Conservation (phyloP, 257 asterid species). For the Solanum piurae region DNA sequence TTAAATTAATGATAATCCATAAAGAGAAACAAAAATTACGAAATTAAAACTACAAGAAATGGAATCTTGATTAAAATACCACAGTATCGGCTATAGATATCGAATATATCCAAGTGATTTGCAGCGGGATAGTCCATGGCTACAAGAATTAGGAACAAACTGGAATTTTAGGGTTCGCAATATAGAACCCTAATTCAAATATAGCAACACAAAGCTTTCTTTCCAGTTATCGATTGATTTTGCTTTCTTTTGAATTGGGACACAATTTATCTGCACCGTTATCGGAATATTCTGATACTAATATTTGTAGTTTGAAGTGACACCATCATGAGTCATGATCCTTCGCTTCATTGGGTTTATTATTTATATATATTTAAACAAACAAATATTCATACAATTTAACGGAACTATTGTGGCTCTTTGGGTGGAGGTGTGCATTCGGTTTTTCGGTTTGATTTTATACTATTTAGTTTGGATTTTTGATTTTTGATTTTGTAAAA, state of each 20-base stretch:
- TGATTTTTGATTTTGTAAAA: not conserved
- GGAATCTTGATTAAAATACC: constrained; percentile 27
- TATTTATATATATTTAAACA: not conserved
- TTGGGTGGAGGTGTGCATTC: too few relatives aligned
- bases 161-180: not conserved
- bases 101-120: constrained; percentile 36
- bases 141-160: not conserved
- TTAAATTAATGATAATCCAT: not conserved
- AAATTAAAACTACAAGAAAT: not conserved
- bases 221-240: not conserved
- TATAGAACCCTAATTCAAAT: not conserved
- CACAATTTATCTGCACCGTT: not conserved
- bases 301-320: not conserved
- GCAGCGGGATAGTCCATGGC: constrained; percentile 40
- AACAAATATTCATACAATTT: not conserved
- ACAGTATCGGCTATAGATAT: constrained; percentile 55
- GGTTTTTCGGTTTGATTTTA: too few relatives aligned
- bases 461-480: too few relatives aligned
- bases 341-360: not conserved
- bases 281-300: not conserved
- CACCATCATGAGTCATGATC: not conserved
- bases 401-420: not conserved
- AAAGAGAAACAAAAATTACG: constrained; percentile 4
- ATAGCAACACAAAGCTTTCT: not conserved
- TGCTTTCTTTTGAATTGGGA: not conserved